phyloP scores from a whole-genome alignment of 345 rosid genomes.

The Streptanthus diversifolius region DNA sequence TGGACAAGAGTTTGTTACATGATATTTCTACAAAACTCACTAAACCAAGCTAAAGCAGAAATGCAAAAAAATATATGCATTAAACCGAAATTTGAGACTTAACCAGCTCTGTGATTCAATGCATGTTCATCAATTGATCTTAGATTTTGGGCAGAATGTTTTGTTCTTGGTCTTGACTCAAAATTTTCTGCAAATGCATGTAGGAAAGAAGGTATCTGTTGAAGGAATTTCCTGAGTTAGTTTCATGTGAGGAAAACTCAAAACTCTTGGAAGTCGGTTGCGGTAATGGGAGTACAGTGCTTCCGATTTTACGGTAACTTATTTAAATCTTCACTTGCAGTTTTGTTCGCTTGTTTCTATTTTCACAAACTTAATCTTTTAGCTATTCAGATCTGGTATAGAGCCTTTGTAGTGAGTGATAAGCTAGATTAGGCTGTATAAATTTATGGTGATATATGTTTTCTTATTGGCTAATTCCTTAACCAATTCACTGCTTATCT shows the following conservation, averaged over 20 bases:
- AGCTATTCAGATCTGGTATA: background rate
- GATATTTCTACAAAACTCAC: background rate
- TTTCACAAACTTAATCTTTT: background rate
- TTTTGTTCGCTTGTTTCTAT: background rate
- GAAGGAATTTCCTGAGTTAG: conserved; percentile 86
- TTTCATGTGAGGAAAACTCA: conserved; percentile 44
- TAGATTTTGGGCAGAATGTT: background rate
- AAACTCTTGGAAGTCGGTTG: conserved; percentile 87
- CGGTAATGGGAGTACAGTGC: conserved; percentile 82
- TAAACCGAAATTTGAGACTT: background rate
- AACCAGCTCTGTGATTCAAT: background rate
- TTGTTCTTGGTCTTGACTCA: background rate
- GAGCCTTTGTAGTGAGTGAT: background rate
- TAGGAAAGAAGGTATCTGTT: conserved; percentile 85
- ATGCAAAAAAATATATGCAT: too few species aligned
- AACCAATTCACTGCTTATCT: background rate
- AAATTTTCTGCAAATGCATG: background rate
- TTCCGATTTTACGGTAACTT: conserved; percentile 71
- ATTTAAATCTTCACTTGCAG: background rate
- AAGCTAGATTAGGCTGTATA: background rate
- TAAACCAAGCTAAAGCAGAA: background rate
- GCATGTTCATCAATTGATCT: background rate
- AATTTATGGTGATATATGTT: background rate
- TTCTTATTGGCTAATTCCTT: background rate
- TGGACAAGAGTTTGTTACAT: background rate